These are phyloP conservation scores for Trichoderma sp. DNA, from an alignment of 2,329 filamentous ascomycete species.

Conservation along the genomic window DNA sequence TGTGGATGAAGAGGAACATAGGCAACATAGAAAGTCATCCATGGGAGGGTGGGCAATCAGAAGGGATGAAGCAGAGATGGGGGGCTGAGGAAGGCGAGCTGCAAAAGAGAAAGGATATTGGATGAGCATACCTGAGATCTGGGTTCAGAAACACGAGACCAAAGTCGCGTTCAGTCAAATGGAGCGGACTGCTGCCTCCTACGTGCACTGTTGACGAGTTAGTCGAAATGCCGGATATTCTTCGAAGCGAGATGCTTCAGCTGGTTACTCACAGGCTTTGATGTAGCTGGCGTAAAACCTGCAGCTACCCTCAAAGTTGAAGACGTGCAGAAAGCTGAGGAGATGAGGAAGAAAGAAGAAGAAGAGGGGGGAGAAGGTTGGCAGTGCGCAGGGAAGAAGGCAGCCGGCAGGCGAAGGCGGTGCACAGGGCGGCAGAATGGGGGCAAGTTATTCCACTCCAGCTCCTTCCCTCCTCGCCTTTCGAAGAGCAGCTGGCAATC, in stretches of 20 bases:
- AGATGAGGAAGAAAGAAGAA: background rate
- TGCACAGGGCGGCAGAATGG: constrained; percentile 13
- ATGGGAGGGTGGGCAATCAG: background rate
- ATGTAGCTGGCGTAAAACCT: background rate
- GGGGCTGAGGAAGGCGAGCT: background rate
- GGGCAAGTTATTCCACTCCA: constrained; percentile 11
- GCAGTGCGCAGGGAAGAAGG: background rate
- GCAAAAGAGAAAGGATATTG: background rate
- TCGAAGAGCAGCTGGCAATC: background rate
- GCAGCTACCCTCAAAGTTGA: background rate
- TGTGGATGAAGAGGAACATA: too few species aligned
- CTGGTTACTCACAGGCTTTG: background rate
- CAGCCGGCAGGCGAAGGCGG: background rate
- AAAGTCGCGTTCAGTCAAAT: background rate
- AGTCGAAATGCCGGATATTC: background rate
- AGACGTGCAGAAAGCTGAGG: background rate
- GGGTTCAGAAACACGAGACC: background rate
- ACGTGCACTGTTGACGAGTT: background rate
- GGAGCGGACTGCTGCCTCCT: background rate
- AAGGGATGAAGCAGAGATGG: background rate
- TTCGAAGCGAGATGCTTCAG: background rate
- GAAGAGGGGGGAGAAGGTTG: background rate
- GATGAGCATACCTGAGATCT: background rate
- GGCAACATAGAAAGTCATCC: background rate
- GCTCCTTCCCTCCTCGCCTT: background rate